These are phyloP conservation scores for Exutisphaerella laricina DNA, from an alignment of 2,329 filamentous ascomycete genomes.

Conservation along the genomic window DNA sequence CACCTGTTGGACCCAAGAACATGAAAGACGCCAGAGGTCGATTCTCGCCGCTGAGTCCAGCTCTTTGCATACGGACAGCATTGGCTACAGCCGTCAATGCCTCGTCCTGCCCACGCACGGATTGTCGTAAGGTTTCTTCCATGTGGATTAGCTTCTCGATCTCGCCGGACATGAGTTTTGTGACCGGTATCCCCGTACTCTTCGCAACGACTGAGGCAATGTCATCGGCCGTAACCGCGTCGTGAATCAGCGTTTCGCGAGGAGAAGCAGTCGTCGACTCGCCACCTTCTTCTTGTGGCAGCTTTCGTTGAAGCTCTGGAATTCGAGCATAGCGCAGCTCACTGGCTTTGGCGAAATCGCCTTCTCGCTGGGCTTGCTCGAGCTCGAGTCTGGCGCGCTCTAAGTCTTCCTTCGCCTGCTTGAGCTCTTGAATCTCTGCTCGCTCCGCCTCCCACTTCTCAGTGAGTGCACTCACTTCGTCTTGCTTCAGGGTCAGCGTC, in stretches of 20 bases:
- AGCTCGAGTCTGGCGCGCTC: slow-evolving; percentile 80
- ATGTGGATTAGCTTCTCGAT: slow-evolving; percentile 93
- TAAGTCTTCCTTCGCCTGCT: slow-evolving; percentile 80
- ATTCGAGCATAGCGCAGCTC: slow-evolving; percentile 87
- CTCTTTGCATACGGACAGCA: slow-evolving; percentile 88
- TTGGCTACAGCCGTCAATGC: slow-evolving; percentile 86
- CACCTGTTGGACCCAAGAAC: slow-evolving; percentile 94
- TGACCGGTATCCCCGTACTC: slow-evolving; percentile 86
- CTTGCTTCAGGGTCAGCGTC: slow-evolving; percentile 68
- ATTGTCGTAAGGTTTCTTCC: slow-evolving; percentile 80
- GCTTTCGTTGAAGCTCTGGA: slow-evolving; percentile 68
- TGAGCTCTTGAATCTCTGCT: slow-evolving; percentile 77
- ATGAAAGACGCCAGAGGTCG: slow-evolving; percentile 90
- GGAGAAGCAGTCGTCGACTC: slow-evolving; percentile 28
- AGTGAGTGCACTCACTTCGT: slow-evolving; percentile 67
- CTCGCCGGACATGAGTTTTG: slow-evolving; percentile 87
- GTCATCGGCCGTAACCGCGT: slow-evolving; percentile 91
- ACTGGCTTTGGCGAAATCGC: slow-evolving; percentile 84
- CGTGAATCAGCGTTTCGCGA: slow-evolving; percentile 67
- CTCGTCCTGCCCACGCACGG: slow-evolving; percentile 89
- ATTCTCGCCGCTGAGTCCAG: slow-evolving; percentile 86
- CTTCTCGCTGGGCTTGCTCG: slow-evolving; percentile 78
- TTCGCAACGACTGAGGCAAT: slow-evolving; percentile 88
- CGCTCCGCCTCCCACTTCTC: slow-evolving; percentile 88
- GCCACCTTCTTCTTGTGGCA: slow-evolving; percentile 67